These are phyloP conservation scores for Hymenoscyphus infarciens DNA, from an alignment of 2,329 filamentous ascomycete species.

Conservation along the genomic window DNA sequence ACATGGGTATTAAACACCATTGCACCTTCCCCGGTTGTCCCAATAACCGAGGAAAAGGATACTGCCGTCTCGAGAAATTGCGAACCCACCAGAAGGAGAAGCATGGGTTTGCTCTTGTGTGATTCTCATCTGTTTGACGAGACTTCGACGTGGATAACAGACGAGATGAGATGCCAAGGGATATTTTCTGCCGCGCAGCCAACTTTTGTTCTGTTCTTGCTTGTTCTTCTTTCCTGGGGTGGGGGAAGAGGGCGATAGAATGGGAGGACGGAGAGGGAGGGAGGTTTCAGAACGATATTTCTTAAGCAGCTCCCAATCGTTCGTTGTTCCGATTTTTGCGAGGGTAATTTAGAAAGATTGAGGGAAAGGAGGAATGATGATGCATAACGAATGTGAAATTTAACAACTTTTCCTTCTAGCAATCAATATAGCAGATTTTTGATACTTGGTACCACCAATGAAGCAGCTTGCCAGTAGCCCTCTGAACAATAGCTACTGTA, in stretches of 20 bases:
- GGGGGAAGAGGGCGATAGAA: no score
- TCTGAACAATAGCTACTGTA: no score
- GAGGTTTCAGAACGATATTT: background rate
- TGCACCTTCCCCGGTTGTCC: slow-evolving; percentile 14
- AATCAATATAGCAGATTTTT: background rate
- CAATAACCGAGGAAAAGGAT: slow-evolving; percentile 23
- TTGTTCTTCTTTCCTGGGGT: no score
- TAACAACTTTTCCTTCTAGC: background rate
- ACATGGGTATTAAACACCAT: slow-evolving; percentile 21
- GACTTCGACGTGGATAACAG: no score
- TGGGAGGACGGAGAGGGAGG: background rate
- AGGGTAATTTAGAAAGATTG: no score
- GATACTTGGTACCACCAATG: background rate
- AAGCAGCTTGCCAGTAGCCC: background rate
- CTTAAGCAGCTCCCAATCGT: background rate
- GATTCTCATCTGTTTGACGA: no score
- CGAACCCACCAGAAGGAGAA: slow-evolving; percentile 21
- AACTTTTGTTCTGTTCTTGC: background rate
- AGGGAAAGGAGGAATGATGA: no score
- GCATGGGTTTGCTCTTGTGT: slow-evolving; percentile 18
- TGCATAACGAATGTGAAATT: no score
- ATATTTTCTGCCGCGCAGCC: background rate
- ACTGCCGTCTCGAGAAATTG: slow-evolving; percentile 23
- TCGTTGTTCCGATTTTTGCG: no score
- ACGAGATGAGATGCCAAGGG: no score